phyloP scores from a whole-genome alignment of 495 filamentous ascomycete species.

The Aspergillus hancockii region DNA sequence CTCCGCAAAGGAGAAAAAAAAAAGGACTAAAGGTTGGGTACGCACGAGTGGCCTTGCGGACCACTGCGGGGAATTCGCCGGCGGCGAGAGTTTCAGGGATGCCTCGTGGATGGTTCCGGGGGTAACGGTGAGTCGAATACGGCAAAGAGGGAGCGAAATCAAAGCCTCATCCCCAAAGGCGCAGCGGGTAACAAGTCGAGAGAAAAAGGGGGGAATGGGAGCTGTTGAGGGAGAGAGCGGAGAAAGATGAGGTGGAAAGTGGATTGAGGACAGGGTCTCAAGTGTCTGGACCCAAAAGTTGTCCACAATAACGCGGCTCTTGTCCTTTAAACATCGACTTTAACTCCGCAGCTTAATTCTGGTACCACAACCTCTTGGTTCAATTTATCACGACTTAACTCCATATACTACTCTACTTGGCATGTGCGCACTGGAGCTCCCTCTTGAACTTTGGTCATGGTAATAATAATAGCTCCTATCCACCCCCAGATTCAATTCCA shows the following conservation, averaged over 20 bases:
- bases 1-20: slow-evolving; percentile 37
- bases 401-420: not conserved
- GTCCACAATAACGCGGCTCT: slow-evolving; percentile 44
- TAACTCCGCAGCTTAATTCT: slow-evolving; percentile 27
- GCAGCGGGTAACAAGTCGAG: slow-evolving; percentile 5
- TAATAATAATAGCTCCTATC: slow-evolving; percentile 3
- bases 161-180: slow-evolving; percentile 3
- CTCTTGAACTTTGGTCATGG: slow-evolving; percentile 12
- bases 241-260: slow-evolving; percentile 24
- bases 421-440: not conserved
- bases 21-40: slow-evolving; percentile 19
- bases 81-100: slow-evolving; percentile 35
- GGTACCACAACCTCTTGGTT: slow-evolving; percentile 1
- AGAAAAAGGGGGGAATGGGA: slow-evolving; percentile 8
- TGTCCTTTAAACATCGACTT: slow-evolving; percentile 8
- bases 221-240: slow-evolving; percentile 12
- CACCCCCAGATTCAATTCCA: not conserved
- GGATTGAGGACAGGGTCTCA: slow-evolving; percentile 19
- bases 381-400: no score
- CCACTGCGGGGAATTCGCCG: slow-evolving; percentile 42
- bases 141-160: slow-evolving; percentile 1
- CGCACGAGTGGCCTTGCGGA: slow-evolving; percentile 28
- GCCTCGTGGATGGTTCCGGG: slow-evolving; percentile 18
- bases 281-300: slow-evolving; percentile 39
- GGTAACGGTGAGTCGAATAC: slow-evolving; percentile 4